Evolutionary conservation across 2,329 filamentous ascomycete genomes (phyloP), one percentile per base, ranked within the genome.

Genomic region (Cladosporium oxysporum): DNA sequence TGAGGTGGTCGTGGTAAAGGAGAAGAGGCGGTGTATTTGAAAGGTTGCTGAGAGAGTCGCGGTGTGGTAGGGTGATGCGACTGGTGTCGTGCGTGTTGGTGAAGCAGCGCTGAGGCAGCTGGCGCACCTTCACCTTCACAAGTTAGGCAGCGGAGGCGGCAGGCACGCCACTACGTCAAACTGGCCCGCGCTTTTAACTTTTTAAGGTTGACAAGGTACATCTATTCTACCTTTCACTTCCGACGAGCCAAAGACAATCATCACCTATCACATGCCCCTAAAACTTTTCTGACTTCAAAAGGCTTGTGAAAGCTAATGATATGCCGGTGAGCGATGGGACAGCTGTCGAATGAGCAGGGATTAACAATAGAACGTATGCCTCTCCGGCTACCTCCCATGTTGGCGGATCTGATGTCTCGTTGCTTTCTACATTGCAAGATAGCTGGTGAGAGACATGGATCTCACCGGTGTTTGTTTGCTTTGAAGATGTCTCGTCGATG

Each of bases 131-230:
- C 41, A 47, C 41, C 41, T 47, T 21, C 41, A 47, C 28, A 18
- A 31, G 6, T 55, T 55, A 55, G 52, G 52, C 52, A 55, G 52
- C 52, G 52, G 52, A 29, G 52, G 52, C 28, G 52, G 52, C 28
- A 55, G 52, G 57, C 57, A 44, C 57, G 57, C 57, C 57, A 59
- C 58, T 62, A 65, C 29, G 66, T 55, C 41, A 47, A 55, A 55
- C 18, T 55, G 52, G 52, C 28, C 52, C 52, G 52, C 52, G 52
- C 52, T 55, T 52, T 55, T 55, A 55, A 31, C 28, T 55, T 55
- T 53, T 28, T 21, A 29, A 53, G 26, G 29, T 28, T 53, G 23
- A 53, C 50, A 53, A 53, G 50, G 23, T 33, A 29, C 52, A 4
- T 33, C 8, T 12, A 12, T 7, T 31, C n/a, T 33, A 18, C 28